Base-by-base conservation (phyloP, 768 basidiomycete genomes). In the Russula ochroleuca region DNA sequence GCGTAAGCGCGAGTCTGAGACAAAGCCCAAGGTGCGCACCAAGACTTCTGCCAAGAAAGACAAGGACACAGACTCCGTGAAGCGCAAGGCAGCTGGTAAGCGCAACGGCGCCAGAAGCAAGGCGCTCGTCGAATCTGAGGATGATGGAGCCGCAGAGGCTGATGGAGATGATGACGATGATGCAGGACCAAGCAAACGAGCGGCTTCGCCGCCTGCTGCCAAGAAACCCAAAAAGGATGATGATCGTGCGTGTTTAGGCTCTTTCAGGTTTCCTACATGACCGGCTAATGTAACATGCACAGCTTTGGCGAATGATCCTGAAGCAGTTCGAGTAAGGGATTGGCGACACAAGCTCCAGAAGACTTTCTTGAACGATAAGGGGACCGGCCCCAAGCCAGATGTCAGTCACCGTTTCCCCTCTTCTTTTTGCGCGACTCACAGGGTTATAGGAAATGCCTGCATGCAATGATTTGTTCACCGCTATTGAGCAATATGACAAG, bases 301-400 rank as follows among this genome's bases (percentile, higher is more conserved):
- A 61, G 78, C 78, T 57, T 66, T 85, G 59, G 74, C 77, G 47
- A 76, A 73, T 54, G 85, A 89, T 73, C 80, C 80, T 1, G 87
- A 88, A 65, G 88, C 85, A 25, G 70, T 77, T 59, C 86, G 87
- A 73, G 92, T 95, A 69, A 86, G 90, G 71, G 89, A 91, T 62
- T 96, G 94, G 94, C 81, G 95, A 68, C 93, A 96, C 74, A 89
- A 85, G 74, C 81, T 97, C 2, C 94, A 98, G 76, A 90, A 93
- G 74, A 89, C 85, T 0, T 89, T 94, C 78, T 72, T 95, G 57
- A 85, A 85, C 68, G 82, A 77, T 67, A 87, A 87, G 40, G 63
- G 63, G 74, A 75, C 76, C 7, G 66, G 79, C 9, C 87, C 90
- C 5, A 86, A 84, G 69, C 81, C 83, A 11, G 85, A 86, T 67